A percentile compares a stretch with the other conserved stretches of the same genome.
Conservation (phyloP, 1,284 basidiomycete genomes). For the Trametes polyzona region DNA sequence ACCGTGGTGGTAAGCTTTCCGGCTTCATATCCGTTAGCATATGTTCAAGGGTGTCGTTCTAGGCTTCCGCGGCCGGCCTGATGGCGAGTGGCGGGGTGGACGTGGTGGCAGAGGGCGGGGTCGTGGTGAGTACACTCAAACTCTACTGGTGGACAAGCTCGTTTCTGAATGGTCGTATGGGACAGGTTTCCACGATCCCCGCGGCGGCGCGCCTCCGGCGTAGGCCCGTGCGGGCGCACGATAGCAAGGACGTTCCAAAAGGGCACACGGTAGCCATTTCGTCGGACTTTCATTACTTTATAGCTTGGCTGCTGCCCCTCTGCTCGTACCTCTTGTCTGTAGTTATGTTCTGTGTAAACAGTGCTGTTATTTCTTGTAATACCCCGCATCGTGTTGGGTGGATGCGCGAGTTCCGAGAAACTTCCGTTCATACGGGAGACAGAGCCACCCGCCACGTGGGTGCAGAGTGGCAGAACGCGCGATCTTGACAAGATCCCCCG, state of each 20-base stretch:
- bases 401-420: neutral
- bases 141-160: neutral
- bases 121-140: conserved; percentile 30
- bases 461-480: conserved; percentile 3
- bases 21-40: neutral
- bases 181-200: conserved; percentile 23
- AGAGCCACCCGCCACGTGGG: conserved; percentile 12
- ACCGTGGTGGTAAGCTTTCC: conserved; percentile 35
- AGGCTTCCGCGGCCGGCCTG: conserved; percentile 42
- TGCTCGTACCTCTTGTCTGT: conserved; percentile 8
- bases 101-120: conserved; percentile 51
- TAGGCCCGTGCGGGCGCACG: conserved; percentile 6
- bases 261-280: conserved; percentile 7
- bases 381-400: neutral
- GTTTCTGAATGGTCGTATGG: neutral
- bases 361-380: conserved; percentile 3
- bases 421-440: conserved; percentile 7
- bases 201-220: conserved; percentile 26
- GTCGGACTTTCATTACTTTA: conserved; percentile 15
- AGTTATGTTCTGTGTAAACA: conserved; percentile 3
- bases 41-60: neutral
- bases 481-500: conserved; percentile 11
- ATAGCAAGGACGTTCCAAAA: neutral
- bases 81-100: conserved; percentile 45
- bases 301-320: conserved; percentile 15